phyloP scores from a whole-genome alignment of 2,329 filamentous ascomycete species.

The Fusarium acutatum region DNA sequence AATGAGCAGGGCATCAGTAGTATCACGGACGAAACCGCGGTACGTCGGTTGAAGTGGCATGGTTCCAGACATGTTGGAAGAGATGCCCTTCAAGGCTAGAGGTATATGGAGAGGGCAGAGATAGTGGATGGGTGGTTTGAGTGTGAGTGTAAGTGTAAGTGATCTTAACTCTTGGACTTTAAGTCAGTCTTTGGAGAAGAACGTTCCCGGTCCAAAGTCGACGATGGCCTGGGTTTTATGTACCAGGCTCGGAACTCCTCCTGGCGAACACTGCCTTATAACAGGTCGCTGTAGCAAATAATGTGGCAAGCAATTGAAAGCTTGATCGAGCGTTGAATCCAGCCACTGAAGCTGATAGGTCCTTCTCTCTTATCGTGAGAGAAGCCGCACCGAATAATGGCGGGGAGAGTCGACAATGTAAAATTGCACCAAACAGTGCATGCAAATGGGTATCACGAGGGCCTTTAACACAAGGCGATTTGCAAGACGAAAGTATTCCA shows the following conservation, averaged over 20 bases:
- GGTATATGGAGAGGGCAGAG: not conserved
- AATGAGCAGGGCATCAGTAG: slow-evolving; percentile 79
- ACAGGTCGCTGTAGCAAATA: not conserved
- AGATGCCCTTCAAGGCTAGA: not conserved
- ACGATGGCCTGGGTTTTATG: not conserved
- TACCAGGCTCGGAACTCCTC: not conserved
- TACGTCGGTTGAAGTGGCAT: slow-evolving; percentile 68
- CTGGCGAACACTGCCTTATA: not conserved
- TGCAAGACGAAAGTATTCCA: not conserved
- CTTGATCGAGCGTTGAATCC: not conserved
- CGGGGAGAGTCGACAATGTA: not conserved
- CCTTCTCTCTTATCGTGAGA: not conserved
- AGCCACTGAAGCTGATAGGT: not conserved
- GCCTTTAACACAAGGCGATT: not conserved
- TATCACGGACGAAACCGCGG: slow-evolving; percentile 72
- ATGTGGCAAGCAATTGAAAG: not conserved
- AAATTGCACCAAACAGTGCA: not conserved
- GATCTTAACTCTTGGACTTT: not conserved
- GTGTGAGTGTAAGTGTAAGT: not conserved
- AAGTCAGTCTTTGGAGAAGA: not conserved
- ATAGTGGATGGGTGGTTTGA: not conserved
- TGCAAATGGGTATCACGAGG: not conserved
- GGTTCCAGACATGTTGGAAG: slow-evolving; percentile 1
- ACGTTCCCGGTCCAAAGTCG: not conserved
- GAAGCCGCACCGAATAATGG: not conserved